Percentiles rank a stretch among this genome's conserved stretches.
phyloP scores from a whole-genome alignment of 306 rosid genomes.

The Quercus parvula region DNA sequence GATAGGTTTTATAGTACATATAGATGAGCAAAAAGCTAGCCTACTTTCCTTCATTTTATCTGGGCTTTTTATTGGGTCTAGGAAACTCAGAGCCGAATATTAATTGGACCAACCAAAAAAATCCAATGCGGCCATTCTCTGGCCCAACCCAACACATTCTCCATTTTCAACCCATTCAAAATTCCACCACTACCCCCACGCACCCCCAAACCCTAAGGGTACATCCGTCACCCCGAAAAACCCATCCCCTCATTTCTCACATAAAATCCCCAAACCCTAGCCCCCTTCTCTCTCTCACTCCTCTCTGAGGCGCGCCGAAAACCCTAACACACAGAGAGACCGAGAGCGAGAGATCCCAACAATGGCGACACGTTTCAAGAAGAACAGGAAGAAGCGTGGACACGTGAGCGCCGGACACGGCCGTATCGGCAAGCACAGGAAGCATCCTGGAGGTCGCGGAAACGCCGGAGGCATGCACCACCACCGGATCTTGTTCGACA shows the following conservation, averaged over 20 bases:
- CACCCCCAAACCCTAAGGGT: constrained; percentile 32
- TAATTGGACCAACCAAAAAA: not conserved
- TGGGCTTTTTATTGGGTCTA: not conserved
- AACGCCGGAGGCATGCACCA: constrained; percentile 98
- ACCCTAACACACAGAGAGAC: constrained; percentile 8
- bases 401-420: constrained; percentile 93
- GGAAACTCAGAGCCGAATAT: not conserved
- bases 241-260: not conserved
- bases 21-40: not conserved
- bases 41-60: not conserved
- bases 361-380: constrained; percentile 86
- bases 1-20: no score
- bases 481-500: constrained; percentile 89
- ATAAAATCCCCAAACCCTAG: constrained; percentile 39
- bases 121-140: no score
- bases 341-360: not conserved
- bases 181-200: constrained; percentile 4
- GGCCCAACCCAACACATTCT: not conserved
- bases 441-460: constrained; percentile 90
- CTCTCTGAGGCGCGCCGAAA: constrained; percentile 41
- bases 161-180: not conserved
- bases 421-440: constrained; percentile 77
- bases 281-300: not conserved
- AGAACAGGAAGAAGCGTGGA: constrained; percentile 94
- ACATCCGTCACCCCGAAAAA: constrained; percentile 8